Evolutionary conservation across 2,329 filamentous ascomycete genomes (phyloP).

Genomic region (Aspergillus puulaauensis): DNA sequence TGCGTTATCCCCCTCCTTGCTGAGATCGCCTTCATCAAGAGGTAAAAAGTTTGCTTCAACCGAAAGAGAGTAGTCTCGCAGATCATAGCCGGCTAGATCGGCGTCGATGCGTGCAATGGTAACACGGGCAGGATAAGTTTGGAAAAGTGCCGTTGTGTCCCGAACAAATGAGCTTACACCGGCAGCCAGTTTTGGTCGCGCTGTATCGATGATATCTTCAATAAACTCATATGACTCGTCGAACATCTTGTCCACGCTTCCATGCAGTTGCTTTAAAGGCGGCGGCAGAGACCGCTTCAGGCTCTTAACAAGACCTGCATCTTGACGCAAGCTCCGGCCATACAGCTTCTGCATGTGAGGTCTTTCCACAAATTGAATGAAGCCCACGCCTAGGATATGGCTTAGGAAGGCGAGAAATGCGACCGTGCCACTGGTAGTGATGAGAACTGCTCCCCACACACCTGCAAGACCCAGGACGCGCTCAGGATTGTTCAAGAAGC

Average conservation of each 20-base stretch:
- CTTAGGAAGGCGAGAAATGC: constrained; percentile 83
- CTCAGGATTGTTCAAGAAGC: constrained; percentile 96
- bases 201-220: constrained; percentile 84
- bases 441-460: constrained; percentile 91
- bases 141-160: constrained; percentile 85
- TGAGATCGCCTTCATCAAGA: constrained; percentile 58
- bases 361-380: constrained; percentile 90
- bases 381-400: constrained; percentile 79
- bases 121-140: constrained; percentile 81
- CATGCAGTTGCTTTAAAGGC: constrained; percentile 78
- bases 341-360: constrained; percentile 99
- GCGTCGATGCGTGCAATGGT: constrained; percentile 77
- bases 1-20: constrained; percentile 70
- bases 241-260: constrained; percentile 81
- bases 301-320: constrained; percentile 89
- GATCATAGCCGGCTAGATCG: constrained; percentile 76
- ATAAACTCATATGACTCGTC: constrained; percentile 85
- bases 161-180: constrained; percentile 84
- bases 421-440: constrained; percentile 84
- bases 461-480: constrained; percentile 89
- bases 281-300: constrained; percentile 82
- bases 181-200: constrained; percentile 79
- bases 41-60: constrained; percentile 66
- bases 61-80: constrained; percentile 74
- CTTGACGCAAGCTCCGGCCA: constrained; percentile 74